Base-by-base conservation (phyloP, 2,329 filamentous ascomycete genomes). In the Phialophora chinensis region DNA sequence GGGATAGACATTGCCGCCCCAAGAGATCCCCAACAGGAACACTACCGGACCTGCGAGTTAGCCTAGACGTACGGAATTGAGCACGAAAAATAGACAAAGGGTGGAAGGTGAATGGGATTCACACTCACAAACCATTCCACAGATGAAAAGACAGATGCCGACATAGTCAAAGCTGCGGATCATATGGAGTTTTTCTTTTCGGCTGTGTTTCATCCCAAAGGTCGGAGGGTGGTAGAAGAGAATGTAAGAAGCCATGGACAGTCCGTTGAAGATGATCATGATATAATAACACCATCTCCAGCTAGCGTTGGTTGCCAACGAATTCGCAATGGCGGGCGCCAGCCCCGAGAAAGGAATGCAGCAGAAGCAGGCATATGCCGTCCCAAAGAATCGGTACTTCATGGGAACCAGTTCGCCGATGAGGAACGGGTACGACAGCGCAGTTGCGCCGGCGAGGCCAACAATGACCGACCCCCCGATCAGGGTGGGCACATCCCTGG, bases 261-360 rank as follows among this genome's bases (percentile, higher is more conserved):
- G 64, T n/a, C 74, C 76, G 47, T 76, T 79, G 63, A 81, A 74
- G 59, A 82, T 81, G 70, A 82, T 81, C 62, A 79, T 79, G 4
- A 85, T 70, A 69, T 82, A 85, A 72, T 82, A 86, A 61, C 75
- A 79, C 80, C 82, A 83, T 49, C 83, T 76, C 83, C 83, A 86
- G 2, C 33, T 7, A 7, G 3, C 68, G 71, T 0, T 81, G 83
- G 60, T 81, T 76, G 33, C 76, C 60, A 65, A 82, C 78, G 11
- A 23, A 6, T 79, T 75, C 1, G 82, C 82, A 61, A 85, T 81
- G 50, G 82, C 74, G 20, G 82, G 81, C 0, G 82, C 83, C 33
- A 75, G 73, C 10, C 63, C 67, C 4, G 68, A 71, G 29, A 73
- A 69, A 4, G 76, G 77, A 53, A 79, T 71, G 14, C 73, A 74